phyloP scores from a whole-genome alignment of 331 rosid species.

The Pyracantha coccinea region DNA sequence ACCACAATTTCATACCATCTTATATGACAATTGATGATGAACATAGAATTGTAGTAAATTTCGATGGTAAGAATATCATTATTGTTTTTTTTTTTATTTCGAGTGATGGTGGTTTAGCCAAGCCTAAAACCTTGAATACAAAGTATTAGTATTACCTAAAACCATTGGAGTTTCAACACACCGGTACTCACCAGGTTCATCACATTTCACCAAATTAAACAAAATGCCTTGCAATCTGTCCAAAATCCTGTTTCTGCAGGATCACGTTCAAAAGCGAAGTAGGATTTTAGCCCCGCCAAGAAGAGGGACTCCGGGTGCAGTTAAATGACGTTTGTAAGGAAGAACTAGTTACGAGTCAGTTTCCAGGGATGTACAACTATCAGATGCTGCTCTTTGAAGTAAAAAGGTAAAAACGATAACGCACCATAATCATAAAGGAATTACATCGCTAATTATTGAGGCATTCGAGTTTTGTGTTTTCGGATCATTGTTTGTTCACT shows the following conservation, averaged over 20 bases:
- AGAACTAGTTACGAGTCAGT: neutral
- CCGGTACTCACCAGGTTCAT: neutral
- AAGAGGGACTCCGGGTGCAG: neutral
- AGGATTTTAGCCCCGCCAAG: too few species aligned
- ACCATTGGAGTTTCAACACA: too few species aligned
- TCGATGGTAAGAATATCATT: too few species aligned
- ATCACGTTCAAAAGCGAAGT: neutral
- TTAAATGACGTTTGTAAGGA: neutral
- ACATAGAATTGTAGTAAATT: too few species aligned
- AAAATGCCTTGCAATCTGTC: neutral
- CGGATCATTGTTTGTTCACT: neutral
- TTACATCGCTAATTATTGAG: neutral
- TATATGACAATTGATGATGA: too few species aligned
- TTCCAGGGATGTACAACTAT: neutral
- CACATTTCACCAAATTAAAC: neutral
- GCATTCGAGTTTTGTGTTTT: neutral
- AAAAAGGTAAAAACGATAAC: neutral
- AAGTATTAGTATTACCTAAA: too few species aligned
- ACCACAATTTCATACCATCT: rapidly evolving
- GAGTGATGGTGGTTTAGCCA: too few species aligned
- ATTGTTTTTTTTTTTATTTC: too few species aligned
- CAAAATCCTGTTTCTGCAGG: neutral
- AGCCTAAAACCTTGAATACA: too few species aligned
- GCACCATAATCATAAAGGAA: neutral
- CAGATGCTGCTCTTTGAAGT: neutral